Base-by-base conservation (phyloP, 202 grass and related monocot species). In the Setaria viridis region DNA sequence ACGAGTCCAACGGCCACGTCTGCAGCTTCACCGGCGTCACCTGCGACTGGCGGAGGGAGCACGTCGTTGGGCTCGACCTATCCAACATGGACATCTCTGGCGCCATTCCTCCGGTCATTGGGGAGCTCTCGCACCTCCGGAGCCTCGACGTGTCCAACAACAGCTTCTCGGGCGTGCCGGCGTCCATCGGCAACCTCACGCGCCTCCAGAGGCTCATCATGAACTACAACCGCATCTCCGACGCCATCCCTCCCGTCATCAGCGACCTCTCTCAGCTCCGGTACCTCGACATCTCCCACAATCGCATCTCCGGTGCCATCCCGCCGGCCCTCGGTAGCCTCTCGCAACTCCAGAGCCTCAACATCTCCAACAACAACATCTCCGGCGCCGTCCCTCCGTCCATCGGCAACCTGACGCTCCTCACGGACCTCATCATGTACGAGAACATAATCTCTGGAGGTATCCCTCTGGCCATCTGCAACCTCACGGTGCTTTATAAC, bases 21-120 rank as follows among this genome's bases (percentile, higher is more conserved):
- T 98, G 96, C 72, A 2, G 50, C 74, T 94, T 95, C 51, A 81
- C 88, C 13, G 84, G 90, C 66, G 72, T 98, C 39, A 1, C 14
- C 4, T 98, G 96, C 68, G 82, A 92, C 82, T 4, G 74, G 71
- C 83, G 91, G 88, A 74, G 17, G 7, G 78, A 73, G 19, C 93
- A 92, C 50, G 86, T 98, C n/a, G 30, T 29, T 19, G 6, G 33
- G 29, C 93, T 98, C 17, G 19, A 2, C 0, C 90, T 98, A 14
- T 0, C 1, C 9, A 1, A 3, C 54, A 84, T 78, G 87, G 58
- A 33, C 19, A 76, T 95, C 83, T 11, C 34, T 2, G 87, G 92
- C 1, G 4, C 58, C 16, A 72, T 97, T 1, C 80, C 90, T 0
- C 19, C 70, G 0, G 34, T 72, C 20, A 43, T 92, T 25, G 70